A percentile compares a stretch with the other conserved stretches of the same genome.
Evolutionary conservation across 208 protist genomes (phyloP).

Genomic region (Trypanosomatidae sp.): DNA sequence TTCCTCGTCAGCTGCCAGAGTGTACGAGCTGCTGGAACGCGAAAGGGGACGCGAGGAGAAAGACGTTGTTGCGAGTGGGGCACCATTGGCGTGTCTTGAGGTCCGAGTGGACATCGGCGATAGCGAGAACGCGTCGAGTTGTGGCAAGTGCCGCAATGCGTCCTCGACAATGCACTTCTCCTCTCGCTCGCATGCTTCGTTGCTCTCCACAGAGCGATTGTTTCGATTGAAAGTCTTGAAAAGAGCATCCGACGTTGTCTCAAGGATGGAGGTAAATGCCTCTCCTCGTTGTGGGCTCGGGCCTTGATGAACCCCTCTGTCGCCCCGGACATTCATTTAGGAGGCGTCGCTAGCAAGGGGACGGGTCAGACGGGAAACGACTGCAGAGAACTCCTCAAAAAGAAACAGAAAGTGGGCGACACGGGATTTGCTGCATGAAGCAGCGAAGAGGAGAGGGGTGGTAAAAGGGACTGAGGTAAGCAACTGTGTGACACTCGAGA

Average conservation of each 20-base stretch:
- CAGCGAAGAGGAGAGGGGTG: background rate
- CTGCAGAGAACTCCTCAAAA: background rate
- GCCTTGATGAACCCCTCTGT: background rate
- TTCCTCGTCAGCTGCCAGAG: conserved; percentile 25
- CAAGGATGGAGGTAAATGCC: background rate
- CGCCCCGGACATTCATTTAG: background rate
- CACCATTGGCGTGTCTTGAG: background rate
- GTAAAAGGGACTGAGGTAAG: background rate
- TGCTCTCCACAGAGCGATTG: background rate
- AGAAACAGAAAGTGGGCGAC: background rate
- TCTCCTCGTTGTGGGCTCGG: background rate
- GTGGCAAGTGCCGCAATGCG: conserved; percentile 5
- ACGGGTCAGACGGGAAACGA: background rate
- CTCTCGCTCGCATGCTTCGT: background rate
- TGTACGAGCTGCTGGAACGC: background rate
- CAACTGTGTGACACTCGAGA: background rate
- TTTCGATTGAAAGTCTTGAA: background rate
- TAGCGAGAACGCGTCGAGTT: background rate
- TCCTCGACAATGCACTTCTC: conserved; percentile 9
- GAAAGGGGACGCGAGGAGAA: background rate
- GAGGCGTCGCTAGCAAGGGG: background rate
- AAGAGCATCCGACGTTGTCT: background rate
- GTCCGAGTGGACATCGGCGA: background rate
- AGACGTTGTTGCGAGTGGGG: background rate
- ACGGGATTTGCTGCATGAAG: background rate